phyloP scores from a whole-genome alignment of 2,329 filamentous ascomycete species.

The Pseudogymnoascus sp. region DNA sequence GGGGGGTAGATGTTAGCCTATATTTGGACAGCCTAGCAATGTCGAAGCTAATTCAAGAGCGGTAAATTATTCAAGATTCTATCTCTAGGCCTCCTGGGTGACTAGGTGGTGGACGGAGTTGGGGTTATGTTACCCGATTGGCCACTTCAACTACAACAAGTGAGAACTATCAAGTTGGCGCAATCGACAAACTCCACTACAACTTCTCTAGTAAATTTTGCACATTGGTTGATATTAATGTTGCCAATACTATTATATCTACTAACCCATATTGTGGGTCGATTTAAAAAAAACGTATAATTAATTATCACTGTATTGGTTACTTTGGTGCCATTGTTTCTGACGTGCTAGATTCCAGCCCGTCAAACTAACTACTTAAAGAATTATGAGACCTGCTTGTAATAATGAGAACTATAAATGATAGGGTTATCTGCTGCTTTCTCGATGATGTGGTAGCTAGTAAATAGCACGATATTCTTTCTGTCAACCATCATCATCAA shows the following conservation, averaged over 20 bases:
- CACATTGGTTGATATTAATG: neutral
- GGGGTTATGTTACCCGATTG: neutral
- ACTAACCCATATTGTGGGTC: neutral
- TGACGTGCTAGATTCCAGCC: neutral
- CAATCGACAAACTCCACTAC: neutral
- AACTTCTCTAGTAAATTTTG: neutral
- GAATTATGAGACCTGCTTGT: neutral
- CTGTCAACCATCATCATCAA: neutral
- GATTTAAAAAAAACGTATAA: neutral
- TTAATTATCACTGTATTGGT: neutral
- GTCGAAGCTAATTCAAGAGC: constrained; percentile 19
- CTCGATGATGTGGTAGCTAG: neutral
- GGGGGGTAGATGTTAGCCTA: constrained; percentile 30
- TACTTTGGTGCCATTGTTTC: neutral
- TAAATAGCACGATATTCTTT: neutral
- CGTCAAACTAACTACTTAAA: neutral
- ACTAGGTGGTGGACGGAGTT: neutral
- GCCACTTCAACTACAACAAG: neutral
- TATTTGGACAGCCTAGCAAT: constrained; percentile 28
- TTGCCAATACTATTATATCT: neutral
- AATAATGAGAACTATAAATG: neutral
- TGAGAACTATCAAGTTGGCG: neutral
- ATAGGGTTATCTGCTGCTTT: neutral
- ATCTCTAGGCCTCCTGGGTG: neutral
- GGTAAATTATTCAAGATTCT: neutral